These are phyloP conservation scores for Russula olivacea DNA, from an alignment of 768 basidiomycete species.

Conservation along the genomic window DNA sequence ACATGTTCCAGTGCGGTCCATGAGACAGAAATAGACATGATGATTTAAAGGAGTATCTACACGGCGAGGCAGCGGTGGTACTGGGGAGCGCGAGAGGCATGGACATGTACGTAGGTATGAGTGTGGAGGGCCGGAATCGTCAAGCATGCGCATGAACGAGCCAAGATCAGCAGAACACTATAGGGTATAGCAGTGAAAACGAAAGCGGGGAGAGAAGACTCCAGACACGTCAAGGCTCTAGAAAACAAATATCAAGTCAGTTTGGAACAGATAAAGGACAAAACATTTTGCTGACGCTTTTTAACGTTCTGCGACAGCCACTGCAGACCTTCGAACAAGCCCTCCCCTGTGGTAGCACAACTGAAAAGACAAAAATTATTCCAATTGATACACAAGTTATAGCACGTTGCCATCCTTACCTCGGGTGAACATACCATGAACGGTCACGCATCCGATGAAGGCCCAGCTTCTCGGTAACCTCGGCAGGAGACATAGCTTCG, in stretches of 20 bases:
- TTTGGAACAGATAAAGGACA: background rate
- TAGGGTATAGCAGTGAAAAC: conserved; percentile 26
- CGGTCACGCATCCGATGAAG: conserved; percentile 94
- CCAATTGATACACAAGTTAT: background rate
- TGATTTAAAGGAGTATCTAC: conserved; percentile 4
- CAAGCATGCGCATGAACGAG: conserved; percentile 19
- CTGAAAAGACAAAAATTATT: conserved; percentile 36
- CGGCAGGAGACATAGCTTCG: conserved; percentile 96
- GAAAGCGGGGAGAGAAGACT: background rate
- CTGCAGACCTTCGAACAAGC: conserved; percentile 93
- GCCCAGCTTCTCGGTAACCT: conserved; percentile 95
- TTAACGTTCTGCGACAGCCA: conserved; percentile 98
- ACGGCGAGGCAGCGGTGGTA: background rate
- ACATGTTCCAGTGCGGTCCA: background rate
- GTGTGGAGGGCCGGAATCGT: conserved; percentile 14
- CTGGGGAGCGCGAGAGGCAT: conserved; percentile 7
- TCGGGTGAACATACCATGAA: conserved; percentile 99
- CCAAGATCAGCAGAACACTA: conserved; percentile 28
- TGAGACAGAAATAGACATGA: conserved; percentile 11
- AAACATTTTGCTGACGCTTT: conserved; percentile 65
- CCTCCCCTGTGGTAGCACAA: conserved; percentile 95
- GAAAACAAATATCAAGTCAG: conserved; percentile 2
- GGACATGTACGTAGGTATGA: conserved; percentile 15
- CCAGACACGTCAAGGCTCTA: conserved; percentile 11
- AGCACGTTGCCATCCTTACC: conserved; percentile 44